Evolutionary conservation across 1,284 basidiomycete genomes (phyloP), one percentile per base, ranked within the genome.

Genomic region (Leccinum ponderosum): DNA sequence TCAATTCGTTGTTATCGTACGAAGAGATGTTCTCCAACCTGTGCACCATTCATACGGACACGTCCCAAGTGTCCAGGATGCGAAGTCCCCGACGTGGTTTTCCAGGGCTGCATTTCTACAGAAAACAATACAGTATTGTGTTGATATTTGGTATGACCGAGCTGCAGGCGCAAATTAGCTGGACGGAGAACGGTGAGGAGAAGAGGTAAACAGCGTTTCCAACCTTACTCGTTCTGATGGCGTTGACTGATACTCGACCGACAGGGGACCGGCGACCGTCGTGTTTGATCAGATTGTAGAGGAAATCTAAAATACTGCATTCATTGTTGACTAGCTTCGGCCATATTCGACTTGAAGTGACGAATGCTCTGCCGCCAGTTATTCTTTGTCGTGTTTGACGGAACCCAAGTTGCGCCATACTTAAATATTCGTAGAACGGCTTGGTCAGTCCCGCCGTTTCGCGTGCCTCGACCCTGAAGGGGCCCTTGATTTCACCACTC

Each of bases 61-160:
- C 78, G 0, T 73, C 77, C 0, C 62, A 69, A 17, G 69, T 80
- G 7, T 66, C 69, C 12, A 69, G 63, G 59, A 68, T 62, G 12
- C 64, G 0, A 0, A 0, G 72, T 61, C 73, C 72, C n/a, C 65
- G 72, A 29, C 71, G 67, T 5, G 72, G 73, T 39, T 74, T 70
- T 33, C 70, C 70, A 2, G 73, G 74, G 6, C 17, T 74, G 3
- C 67, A 74, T 53, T 76, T 73, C 31, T 85, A 78, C 62, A 65
- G 69, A 44, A 76, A 79, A 42, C 66, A 74, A 11, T 84, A 77
- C 65, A 76, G 81, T n/a, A 72, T 86, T 55, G 73, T 86, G 22
- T 69, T 86, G 53, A 70, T 77, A 37, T 83, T 83, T 59, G 84
- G 84, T 3, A 67, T 81, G 33, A 79, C 81, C 0, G 81, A 82